Base-by-base conservation (phyloP, 257 asterid species). In the Gentiana dahurica region DNA sequence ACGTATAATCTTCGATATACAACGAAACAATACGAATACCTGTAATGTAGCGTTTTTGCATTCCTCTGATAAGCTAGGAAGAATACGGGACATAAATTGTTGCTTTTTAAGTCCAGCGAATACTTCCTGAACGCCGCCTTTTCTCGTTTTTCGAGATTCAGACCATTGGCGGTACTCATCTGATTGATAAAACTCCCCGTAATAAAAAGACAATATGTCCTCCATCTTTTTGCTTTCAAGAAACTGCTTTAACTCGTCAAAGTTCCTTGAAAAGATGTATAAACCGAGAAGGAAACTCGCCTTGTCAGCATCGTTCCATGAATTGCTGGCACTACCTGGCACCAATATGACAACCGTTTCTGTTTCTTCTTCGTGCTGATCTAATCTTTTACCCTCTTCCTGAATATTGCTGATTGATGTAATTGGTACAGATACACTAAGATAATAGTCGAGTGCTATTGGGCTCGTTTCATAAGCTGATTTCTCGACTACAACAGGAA, bases 51-150 rank as follows among this genome's bases (percentile, higher is more conserved):
- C 66, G 35, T 59, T 66, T 57, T 57, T 75, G 65, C 67, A 46
- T 60, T 84, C 81, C 58, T 78, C 87, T 0, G 96, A 70, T 49
- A 78, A 58, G 50, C 12, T 36, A 4, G 66, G 75, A 54, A 68
- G 47, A 67, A 87, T 49, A 36, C 96, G 86, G 64, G 84, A 69
- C 38, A 84, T 44, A 11, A 87, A 59, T 59, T 81, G 94, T 53
- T 81, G 92, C 73, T 63, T 87, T 75, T 94, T 87, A 43, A 43
- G n/a, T 66, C 96, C 96, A 6, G 75, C 76, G 60, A 87, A 87
- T 70, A 87, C 61, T 65, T 73, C 76, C 71, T 75, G 83, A 35
- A 92, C 96, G 45, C 55, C 65, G 2, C 68, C 83, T 62, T 74
- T 63, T 62, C 69, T 87, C 68, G 64, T 71, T 70, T 74, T 87